Evolutionary conservation across 2,329 filamentous ascomycete species (phyloP).

Genomic region (Geosmithia putterillii): DNA sequence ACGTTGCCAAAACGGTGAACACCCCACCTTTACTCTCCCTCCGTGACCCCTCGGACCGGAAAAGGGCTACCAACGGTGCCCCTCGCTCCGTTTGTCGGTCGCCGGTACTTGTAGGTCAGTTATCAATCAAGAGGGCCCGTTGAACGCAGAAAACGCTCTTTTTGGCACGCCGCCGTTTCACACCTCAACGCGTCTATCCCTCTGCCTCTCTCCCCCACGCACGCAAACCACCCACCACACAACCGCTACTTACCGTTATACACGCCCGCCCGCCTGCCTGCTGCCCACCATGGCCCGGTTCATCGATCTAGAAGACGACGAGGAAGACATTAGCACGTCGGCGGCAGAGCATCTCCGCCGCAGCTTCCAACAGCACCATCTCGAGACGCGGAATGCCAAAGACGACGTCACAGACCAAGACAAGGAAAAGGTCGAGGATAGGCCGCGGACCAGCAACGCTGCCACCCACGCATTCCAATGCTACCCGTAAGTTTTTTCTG

Average conservation of each 20-base stretch:
- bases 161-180: not conserved
- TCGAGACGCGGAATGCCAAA: not conserved
- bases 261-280: not conserved
- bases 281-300: slow-evolving; percentile 3
- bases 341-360: not conserved
- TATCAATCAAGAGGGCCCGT: not conserved
- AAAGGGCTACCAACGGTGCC: not conserved
- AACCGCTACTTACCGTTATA: not conserved
- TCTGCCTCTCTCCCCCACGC: too few species aligned
- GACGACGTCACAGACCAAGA: not conserved
- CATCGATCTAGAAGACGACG: slow-evolving; percentile 4
- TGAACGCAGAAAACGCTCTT: not conserved
- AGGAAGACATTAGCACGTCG: not conserved
- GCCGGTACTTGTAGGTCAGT: not conserved
- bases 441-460: slow-evolving; percentile 8
- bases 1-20: too few species aligned
- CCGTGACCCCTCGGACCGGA: not conserved
- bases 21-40: too few species aligned
- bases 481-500: slow-evolving; percentile 16
- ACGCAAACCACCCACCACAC: not conserved
- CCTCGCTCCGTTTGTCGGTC: not conserved
- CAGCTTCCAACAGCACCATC: not conserved
- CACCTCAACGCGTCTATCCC: too few species aligned
- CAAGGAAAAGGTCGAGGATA: not conserved
- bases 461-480: slow-evolving; percentile 19